Conservation (phyloP, 352 stramenopile genomes). For the Phytophthora quininea region DNA sequence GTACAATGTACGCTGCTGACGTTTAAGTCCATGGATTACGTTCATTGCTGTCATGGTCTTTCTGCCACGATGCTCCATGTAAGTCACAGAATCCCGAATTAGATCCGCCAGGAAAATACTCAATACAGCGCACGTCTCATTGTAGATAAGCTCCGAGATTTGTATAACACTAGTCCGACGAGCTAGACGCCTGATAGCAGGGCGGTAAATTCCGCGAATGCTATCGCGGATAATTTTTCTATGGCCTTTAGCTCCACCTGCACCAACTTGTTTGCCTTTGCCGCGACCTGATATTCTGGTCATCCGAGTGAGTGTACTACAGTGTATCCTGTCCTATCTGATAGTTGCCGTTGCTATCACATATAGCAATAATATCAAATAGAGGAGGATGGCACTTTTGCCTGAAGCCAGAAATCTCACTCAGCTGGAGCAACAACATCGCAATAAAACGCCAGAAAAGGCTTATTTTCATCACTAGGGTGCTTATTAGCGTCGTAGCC, state of each 20-base stretch:
- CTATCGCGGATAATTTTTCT: constrained; percentile 79
- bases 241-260: constrained; percentile 69
- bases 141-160: constrained; percentile 96
- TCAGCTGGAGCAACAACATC: too few species aligned
- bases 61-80: constrained; percentile 92
- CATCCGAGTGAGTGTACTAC: too few species aligned
- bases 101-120: constrained; percentile 98
- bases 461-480: too few species aligned
- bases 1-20: constrained; percentile 93
- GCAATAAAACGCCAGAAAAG: too few species aligned
- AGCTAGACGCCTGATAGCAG: constrained; percentile 95
- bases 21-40: constrained; percentile 96
- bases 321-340: too few species aligned
- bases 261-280: constrained; percentile 64
- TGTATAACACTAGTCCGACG: constrained; percentile 96
- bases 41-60: constrained; percentile 97
- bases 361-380: too few species aligned
- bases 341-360: too few species aligned
- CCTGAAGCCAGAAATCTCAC: too few species aligned
- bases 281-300: constrained; percentile 77
- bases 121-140: constrained; percentile 95
- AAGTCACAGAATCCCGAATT: constrained; percentile 93
- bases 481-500: too few species aligned
- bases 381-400: too few species aligned
- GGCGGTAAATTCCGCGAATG: constrained; percentile 88